Evolutionary conservation across 202 grass and related monocot species (phyloP), one percentile per base, ranked within the genome.

Genomic region (Tripidium arundinaceum): DNA sequence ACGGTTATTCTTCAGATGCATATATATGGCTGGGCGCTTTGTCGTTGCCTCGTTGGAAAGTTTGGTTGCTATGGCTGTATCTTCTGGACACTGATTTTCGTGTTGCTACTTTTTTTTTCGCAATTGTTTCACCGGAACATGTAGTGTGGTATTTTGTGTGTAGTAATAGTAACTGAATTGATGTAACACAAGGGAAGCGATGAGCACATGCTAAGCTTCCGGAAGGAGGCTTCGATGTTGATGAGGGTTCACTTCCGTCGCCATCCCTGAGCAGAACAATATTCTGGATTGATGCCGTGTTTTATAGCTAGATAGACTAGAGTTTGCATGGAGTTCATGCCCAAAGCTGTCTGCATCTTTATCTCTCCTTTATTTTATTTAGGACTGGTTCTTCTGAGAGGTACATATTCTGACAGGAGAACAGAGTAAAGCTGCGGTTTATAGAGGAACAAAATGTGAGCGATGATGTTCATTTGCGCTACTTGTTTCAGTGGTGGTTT

Each of bases 231-330:
- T 14, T 59, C 25, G 38, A 27, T n/a, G n/a, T n/a, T n/a, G n/a
- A n/a, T n/a, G n/a, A 79, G 65, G 58, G 62, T 52, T 83, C 50
- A 25, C 46, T 82, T 83, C 29, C 33, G 41, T 61, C 68, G 41
- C 34, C 43, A 77, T 90, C 88, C 52, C 9, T 15, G 80, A 31
- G n/a, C n/a, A n/a, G n/a, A n/a, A n/a, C n/a, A n/a, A n/a, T n/a
- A n/a, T n/a, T 42, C 0, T 69, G 25, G 78, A 55, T 79, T 79
- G 78, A 24, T 75, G 34, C 85, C 46, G 38, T 46, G 36, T 79
- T 66, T 80, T 46, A 15, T 26, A 34, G 34, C 79, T n/a, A n/a
- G n/a, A n/a, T 65, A 58, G 26, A 26, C n/a, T 73, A 19, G 61
- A 67, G 25, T 59, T 31, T 72, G 24, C 22, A 33, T 41, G 65